Evolutionary conservation across 106 monocot genomes (phyloP).

Genomic region (Dendrobium huoshanense): DNA sequence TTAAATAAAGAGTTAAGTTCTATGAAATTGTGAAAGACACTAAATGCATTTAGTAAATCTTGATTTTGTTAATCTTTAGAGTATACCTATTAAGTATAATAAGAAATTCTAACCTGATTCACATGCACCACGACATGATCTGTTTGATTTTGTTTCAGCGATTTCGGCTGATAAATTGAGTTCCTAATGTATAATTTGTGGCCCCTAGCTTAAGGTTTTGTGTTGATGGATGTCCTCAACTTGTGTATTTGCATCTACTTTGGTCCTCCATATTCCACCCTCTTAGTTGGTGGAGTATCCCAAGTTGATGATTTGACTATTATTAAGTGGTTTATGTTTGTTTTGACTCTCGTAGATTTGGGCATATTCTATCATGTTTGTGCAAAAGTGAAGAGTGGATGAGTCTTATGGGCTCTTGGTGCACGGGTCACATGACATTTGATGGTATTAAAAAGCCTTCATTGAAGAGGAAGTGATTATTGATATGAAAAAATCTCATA

Average conservation of each 20-base stretch:
- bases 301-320: background rate
- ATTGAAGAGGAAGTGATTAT: no score
- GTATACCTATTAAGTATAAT: background rate
- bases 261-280: background rate
- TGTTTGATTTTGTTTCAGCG: background rate
- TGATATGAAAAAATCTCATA: background rate
- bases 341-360: background rate
- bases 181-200: background rate
- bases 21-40: background rate
- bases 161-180: background rate
- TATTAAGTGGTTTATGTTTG: background rate
- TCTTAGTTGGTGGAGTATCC: background rate
- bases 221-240: background rate
- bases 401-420: background rate
- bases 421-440: background rate
- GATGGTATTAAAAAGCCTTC: background rate
- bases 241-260: background rate
- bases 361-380: background rate
- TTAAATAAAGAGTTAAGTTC: background rate
- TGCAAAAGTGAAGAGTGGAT: background rate
- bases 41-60: background rate
- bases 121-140: background rate
- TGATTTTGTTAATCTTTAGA: background rate
- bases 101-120: background rate
- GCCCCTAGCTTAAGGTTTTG: background rate